A percentile compares a stretch with the other conserved stretches of the same genome.
phyloP scores from a whole-genome alignment of 2,329 filamentous ascomycete species.

The Coniella vitis region DNA sequence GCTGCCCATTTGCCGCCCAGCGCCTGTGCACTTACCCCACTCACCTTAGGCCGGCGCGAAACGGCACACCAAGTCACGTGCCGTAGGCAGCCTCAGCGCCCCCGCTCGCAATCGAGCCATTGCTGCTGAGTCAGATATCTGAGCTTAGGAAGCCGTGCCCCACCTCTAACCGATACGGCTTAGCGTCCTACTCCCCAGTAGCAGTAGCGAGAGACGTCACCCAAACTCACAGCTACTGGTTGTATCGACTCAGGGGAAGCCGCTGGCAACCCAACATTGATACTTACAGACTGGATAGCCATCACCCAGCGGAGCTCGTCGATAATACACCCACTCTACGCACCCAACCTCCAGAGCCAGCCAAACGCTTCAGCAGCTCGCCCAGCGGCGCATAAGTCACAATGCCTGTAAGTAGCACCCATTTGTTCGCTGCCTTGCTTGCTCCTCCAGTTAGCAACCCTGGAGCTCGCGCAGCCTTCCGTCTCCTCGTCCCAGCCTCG shows the following conservation, averaged over 20 bases:
- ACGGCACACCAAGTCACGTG: conserved; percentile 15
- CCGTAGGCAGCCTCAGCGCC: conserved; percentile 10
- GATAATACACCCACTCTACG: neutral
- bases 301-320: neutral
- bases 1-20: neutral
- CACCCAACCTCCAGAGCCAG: conserved; percentile 16
- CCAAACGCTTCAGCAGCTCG: no score
- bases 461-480: neutral
- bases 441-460: neutral
- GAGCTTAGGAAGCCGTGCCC: neutral
- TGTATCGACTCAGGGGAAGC: conserved; percentile 3
- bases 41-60: neutral
- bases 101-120: neutral
- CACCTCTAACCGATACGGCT: neutral
- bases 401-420: conserved; percentile 18
- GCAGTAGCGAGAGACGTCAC: neutral
- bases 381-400: conserved; percentile 14
- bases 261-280: neutral
- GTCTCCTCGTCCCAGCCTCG: neutral
- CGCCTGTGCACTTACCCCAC: neutral
- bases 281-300: neutral
- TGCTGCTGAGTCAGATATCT: conserved; percentile 2
- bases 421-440: no score
- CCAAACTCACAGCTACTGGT: neutral
- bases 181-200: neutral